phyloP scores from a whole-genome alignment of 2,329 filamentous ascomycete species.

The Ophiognomonia clavigignenti-juglandacearum region DNA sequence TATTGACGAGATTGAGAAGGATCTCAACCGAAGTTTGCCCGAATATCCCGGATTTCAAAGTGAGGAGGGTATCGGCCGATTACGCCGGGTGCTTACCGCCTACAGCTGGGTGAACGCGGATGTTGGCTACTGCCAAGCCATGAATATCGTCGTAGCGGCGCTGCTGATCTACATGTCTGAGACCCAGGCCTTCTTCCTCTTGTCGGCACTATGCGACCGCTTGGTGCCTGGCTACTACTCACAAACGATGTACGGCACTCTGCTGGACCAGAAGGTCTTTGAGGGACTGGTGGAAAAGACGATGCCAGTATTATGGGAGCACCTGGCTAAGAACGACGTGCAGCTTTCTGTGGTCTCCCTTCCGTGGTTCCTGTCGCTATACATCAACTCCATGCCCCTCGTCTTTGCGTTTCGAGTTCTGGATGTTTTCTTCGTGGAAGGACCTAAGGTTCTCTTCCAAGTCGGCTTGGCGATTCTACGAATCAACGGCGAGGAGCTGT shows the following conservation, averaged over 20 bases:
- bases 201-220: slow-evolving; percentile 87
- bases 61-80: slow-evolving; percentile 85
- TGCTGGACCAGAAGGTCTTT: slow-evolving; percentile 95
- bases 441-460: slow-evolving; percentile 95
- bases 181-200: slow-evolving; percentile 87
- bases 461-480: slow-evolving; percentile 93
- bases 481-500: slow-evolving; percentile 92
- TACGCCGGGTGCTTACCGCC: slow-evolving; percentile 87
- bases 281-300: slow-evolving; percentile 98
- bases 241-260: slow-evolving; percentile 96
- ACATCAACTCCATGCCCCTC: slow-evolving; percentile 99
- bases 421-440: slow-evolving; percentile 97
- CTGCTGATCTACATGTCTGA: slow-evolving; percentile 98
- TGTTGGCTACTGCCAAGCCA: slow-evolving; percentile 97
- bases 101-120: slow-evolving; percentile 97
- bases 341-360: slow-evolving; percentile 96
- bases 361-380: slow-evolving; percentile 95
- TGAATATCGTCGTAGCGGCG: slow-evolving; percentile 99
- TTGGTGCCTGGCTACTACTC: slow-evolving; percentile 96
- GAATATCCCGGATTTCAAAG: slow-evolving; percentile 98
- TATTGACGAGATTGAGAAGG: slow-evolving; percentile 98
- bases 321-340: slow-evolving; percentile 93
- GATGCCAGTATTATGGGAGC: slow-evolving; percentile 97
- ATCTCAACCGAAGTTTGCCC: slow-evolving; percentile 90
- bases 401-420: slow-evolving; percentile 95